These are phyloP conservation scores for Apiospora arundinis DNA, from an alignment of 2,329 filamentous ascomycete species.

Conservation along the genomic window DNA sequence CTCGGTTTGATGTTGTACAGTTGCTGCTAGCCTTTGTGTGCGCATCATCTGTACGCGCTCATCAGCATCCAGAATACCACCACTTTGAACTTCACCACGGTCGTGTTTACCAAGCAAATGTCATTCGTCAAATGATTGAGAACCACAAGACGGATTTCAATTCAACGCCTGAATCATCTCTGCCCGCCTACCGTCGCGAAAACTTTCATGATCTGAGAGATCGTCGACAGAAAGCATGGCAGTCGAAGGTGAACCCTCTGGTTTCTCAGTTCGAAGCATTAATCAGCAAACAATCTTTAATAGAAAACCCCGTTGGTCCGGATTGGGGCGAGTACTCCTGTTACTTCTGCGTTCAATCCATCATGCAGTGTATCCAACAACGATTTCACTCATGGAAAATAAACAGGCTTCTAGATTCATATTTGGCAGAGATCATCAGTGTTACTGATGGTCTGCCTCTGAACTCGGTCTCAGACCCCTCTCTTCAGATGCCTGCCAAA, in stretches of 20 bases:
- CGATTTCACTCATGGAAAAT: not conserved
- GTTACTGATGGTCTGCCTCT: not conserved
- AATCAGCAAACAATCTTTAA: not conserved
- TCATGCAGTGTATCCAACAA: not conserved
- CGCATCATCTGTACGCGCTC: constrained; percentile 27
- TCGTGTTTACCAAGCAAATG: constrained; percentile 23
- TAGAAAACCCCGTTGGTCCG: not conserved
- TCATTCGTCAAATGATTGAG: constrained; percentile 9
- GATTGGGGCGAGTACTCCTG: not conserved
- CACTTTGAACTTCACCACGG: constrained; percentile 28
- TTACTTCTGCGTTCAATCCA: not conserved
- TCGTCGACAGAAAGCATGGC: not conserved
- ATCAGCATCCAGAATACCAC: constrained; percentile 21
- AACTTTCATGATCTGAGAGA: not conserved
- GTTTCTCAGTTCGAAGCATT: not conserved
- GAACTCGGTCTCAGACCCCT: not conserved
- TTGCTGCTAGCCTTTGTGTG: constrained; percentile 41
- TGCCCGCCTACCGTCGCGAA: not conserved
- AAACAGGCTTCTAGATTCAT: not conserved
- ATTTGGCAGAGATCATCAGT: not conserved
- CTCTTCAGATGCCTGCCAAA: not conserved
- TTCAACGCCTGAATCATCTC: constrained; percentile 9
- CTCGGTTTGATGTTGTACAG: constrained; percentile 33
- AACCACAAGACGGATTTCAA: constrained; percentile 6
- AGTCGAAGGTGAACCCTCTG: not conserved